Percentiles rank a stretch among this genome's conserved stretches.
These are phyloP conservation scores for Gynostemma pentaphyllum DNA, from an alignment of 306 rosid genomes.

Conservation along the genomic window DNA sequence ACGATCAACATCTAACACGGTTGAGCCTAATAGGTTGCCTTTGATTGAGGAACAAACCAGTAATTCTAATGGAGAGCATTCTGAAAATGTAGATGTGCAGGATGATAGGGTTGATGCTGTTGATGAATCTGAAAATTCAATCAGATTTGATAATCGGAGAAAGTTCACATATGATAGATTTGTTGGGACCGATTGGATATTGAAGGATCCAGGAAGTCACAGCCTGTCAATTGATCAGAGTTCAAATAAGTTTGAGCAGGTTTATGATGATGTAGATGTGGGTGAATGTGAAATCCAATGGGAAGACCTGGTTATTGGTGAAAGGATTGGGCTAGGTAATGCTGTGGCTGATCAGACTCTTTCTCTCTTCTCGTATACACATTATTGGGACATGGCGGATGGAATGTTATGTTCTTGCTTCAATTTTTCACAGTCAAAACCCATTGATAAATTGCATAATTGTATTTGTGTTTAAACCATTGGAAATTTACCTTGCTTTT, in stretches of 20 bases:
- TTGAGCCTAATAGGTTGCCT: conserved; percentile 21
- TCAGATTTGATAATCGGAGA: conserved; percentile 33
- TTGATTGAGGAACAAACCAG: conserved; percentile 27
- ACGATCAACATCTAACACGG: conserved; percentile 15
- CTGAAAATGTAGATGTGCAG: conserved; percentile 19
- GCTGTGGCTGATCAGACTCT: conserved; percentile 14
- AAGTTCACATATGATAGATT: conserved; percentile 50
- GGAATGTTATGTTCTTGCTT: background rate
- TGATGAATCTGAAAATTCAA: conserved; percentile 31
- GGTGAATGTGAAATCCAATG: conserved; percentile 92
- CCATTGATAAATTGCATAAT: background rate
- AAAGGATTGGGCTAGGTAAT: conserved; percentile 94
- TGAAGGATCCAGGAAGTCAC: conserved; percentile 51
- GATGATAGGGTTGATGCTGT: conserved; percentile 16
- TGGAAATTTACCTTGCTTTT: background rate
- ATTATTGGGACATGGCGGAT: background rate
- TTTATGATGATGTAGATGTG: conserved; percentile 86
- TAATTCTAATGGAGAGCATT: conserved; percentile 20
- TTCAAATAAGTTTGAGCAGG: conserved; percentile 48
- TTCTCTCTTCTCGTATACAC: background rate
- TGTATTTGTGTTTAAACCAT: background rate
- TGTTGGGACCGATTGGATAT: conserved; percentile 43
- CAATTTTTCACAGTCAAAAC: background rate
- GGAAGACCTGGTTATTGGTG: conserved; percentile 90
- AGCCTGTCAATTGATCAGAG: conserved; percentile 38